A percentile compares a stretch with the other conserved stretches of the same genome.
These are phyloP conservation scores for Amesomyces nigricolor DNA, from an alignment of 2,329 filamentous ascomycete species.

Conservation along the genomic window DNA sequence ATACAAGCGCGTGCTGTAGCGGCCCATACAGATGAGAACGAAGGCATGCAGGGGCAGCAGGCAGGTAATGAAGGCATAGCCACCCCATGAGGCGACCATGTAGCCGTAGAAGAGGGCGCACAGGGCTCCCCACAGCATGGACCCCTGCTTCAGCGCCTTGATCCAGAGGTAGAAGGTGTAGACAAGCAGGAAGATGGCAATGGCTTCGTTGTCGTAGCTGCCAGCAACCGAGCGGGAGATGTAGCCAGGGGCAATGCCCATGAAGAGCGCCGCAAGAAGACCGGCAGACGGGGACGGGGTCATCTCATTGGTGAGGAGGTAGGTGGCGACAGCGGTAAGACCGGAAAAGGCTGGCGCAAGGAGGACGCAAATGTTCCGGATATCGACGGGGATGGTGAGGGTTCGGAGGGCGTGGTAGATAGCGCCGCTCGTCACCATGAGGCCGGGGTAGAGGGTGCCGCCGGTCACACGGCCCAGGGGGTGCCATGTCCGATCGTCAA, in stretches of 20 bases:
- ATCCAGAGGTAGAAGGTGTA: constrained; percentile 99
- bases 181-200: constrained; percentile 96
- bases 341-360: constrained; percentile 93
- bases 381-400: constrained; percentile 89
- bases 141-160: constrained; percentile 94
- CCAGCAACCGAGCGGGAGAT: constrained; percentile 97
- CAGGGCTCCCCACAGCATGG: constrained; percentile 91
- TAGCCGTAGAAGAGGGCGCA: constrained; percentile 97
- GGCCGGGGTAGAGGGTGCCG: constrained; percentile 94
- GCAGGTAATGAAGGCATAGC: constrained; percentile 99
- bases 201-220: constrained; percentile 99
- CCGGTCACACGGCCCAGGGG: constrained; percentile 96
- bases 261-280: constrained; percentile 88
- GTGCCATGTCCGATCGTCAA: constrained; percentile 99
- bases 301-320: constrained; percentile 96
- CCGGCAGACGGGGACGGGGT: constrained; percentile 90
- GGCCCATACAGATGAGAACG: constrained; percentile 91
- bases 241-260: constrained; percentile 96
- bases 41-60: constrained; percentile 91
- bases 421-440: constrained; percentile 97
- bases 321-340: constrained; percentile 85
- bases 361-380: constrained; percentile 96
- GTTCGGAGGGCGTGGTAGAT: constrained; percentile 93
- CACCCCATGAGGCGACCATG: constrained; percentile 99
- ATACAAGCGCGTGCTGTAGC: constrained; percentile 90